Evolutionary conservation across 2,329 filamentous ascomycete genomes (phyloP).

Genomic region (Aspergillus ustus): DNA sequence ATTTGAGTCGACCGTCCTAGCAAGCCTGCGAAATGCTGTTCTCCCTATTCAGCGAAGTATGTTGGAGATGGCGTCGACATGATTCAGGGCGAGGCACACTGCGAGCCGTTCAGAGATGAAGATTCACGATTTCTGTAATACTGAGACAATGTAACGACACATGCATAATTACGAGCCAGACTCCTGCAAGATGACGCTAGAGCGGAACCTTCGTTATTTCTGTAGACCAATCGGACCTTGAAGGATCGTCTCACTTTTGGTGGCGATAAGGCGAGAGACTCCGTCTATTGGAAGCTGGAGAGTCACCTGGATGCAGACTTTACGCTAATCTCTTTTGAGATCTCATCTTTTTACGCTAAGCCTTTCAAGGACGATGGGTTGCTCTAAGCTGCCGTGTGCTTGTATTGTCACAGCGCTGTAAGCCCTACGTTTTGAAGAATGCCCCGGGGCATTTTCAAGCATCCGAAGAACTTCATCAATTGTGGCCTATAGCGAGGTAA

Average conservation of each 20-base stretch:
- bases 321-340: neutral
- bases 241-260: neutral
- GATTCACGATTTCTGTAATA: constrained; percentile 9
- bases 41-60: constrained; percentile 31
- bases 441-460: too few relatives aligned
- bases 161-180: constrained; percentile 4
- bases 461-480: neutral
- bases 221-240: constrained; percentile 16
- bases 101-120: neutral
- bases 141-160: constrained; percentile 1
- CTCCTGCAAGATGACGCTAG: constrained; percentile 14
- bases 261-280: constrained; percentile 10
- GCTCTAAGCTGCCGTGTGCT: neutral
- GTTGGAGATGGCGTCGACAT: neutral
- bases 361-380: neutral
- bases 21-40: constrained; percentile 40
- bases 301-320: constrained; percentile 22
- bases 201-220: constrained; percentile 14
- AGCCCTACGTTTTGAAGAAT: too few relatives aligned
- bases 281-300: constrained; percentile 13
- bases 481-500: neutral
- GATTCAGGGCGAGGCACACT: neutral
- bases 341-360: neutral
- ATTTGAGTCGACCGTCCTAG: constrained; percentile 41
- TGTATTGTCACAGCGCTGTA: constrained; percentile 12